Evolutionary conservation across 2,329 filamentous ascomycete species (phyloP), one percentile per base, ranked within the genome.

Genomic region (Ophiosphaerella herpotricha): DNA sequence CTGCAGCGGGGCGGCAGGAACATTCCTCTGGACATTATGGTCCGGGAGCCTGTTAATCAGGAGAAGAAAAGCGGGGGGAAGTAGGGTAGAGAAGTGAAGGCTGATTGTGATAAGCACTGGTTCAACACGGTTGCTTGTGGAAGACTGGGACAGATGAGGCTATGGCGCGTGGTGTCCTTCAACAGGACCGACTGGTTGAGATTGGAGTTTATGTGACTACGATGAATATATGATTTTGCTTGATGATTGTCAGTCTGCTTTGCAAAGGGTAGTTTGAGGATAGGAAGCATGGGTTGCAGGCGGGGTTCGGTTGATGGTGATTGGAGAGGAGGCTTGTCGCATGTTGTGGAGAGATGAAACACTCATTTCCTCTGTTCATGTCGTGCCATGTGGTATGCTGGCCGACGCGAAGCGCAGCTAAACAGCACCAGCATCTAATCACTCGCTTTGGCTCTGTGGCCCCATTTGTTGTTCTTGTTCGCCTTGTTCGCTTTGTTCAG

Each of bases 11-110:
- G 79, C 8, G 77, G 80, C 52, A 61, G 60, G 55, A 82, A 86
- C 24, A 81, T 92, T 42, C 78, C 78, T 50, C 76, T 93, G 71
- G 87, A 89, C 67, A 88, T 91, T 74, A 95, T 95, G 90, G 86
- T 93, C 44, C 81, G 89, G 52, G 87, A 91, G 78, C 88, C 89
- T 7, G 57, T 55, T 7, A 39, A 14, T 16, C 39, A 38, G 24
- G 58, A 55, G 57, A 63, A 63, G 54, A 62, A 62, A 60, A 42
- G 5, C n/a, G 31, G 41, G n/a, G 50, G 43, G 7, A 13, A 46
- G 43, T 58, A 54, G 44, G 33, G 38, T 29, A 8, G 7, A 18
- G 41, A 13, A 12, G 26, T 34, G 39, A 46, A n/a, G 46, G 7
- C 9, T 21, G 33, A 31, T 6, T 16, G 16, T 41, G 37, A 49